These are phyloP conservation scores for Eucalyptus shirleyi DNA, from an alignment of 345 rosid genomes.

Conservation along the genomic window DNA sequence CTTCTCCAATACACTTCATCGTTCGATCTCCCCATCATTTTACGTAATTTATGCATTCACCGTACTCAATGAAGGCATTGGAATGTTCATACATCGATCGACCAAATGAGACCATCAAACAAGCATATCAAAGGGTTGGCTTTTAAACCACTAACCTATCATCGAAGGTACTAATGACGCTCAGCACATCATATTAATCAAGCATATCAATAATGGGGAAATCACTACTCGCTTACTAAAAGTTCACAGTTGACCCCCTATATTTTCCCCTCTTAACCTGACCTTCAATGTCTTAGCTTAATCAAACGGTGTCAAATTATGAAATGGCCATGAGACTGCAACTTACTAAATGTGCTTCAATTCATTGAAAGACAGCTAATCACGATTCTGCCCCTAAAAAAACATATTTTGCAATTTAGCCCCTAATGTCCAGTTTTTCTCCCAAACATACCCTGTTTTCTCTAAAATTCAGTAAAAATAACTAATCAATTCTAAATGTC, in stretches of 20 bases:
- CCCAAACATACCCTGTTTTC: not conserved
- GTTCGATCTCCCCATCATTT: not conserved
- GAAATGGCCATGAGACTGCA: too few relatives aligned
- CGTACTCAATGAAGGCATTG: not conserved
- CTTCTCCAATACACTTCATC: not conserved
- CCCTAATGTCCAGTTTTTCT: not conserved
- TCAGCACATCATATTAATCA: not conserved
- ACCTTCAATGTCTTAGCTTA: not conserved
- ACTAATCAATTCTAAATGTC: not conserved
- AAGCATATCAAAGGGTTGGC: not conserved
- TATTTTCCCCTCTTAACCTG: not conserved
- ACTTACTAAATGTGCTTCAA: too few relatives aligned
- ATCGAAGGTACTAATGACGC: not conserved
- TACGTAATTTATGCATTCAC: not conserved
- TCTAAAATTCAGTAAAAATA: not conserved
- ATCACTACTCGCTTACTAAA: not conserved
- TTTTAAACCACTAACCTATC: too few relatives aligned
- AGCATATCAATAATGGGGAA: not conserved
- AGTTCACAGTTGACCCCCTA: not conserved
- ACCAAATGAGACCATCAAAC: not conserved
- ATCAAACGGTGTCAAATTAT: not conserved
- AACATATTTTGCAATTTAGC: not conserved
- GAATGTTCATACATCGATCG: not conserved
- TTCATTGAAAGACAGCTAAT: too few relatives aligned
- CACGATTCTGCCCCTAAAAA: not conserved